phyloP scores from a whole-genome alignment of 441 rosid species.

The Viola pubescens region DNA sequence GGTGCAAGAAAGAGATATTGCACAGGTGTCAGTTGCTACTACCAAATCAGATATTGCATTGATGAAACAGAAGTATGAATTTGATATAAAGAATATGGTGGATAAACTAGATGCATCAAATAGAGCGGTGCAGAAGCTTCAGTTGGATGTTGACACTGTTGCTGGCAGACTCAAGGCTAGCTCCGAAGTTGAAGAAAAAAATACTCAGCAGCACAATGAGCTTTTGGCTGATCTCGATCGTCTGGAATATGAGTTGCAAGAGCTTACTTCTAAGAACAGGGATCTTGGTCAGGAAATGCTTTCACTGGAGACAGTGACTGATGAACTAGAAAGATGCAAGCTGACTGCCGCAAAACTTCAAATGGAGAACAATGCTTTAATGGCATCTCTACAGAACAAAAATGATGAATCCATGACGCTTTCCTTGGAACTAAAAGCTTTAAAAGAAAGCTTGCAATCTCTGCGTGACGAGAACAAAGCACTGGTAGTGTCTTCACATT shows the following conservation, averaged over 20 bases:
- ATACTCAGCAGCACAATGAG: conserved; percentile 39
- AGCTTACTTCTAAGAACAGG: conserved; percentile 46
- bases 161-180: conserved; percentile 42
- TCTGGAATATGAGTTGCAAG: conserved; percentile 52
- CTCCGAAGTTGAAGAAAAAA: conserved; percentile 51
- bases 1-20: conserved; percentile 43
- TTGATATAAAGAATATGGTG: conserved; percentile 34
- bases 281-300: conserved; percentile 53
- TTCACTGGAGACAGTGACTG: conserved; percentile 37
- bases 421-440: conserved; percentile 11
- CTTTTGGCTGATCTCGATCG: conserved; percentile 47
- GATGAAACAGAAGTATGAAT: conserved; percentile 53
- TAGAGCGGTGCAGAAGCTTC: conserved; percentile 51
- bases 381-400: conserved; percentile 43
- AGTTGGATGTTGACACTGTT: conserved; percentile 52
- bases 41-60: conserved; percentile 43
- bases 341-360: conserved; percentile 46
- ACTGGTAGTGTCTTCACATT: conserved; percentile 9
- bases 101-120: conserved; percentile 45
- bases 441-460: conserved; percentile 15
- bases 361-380: conserved; percentile 39
- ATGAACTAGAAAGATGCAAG: conserved; percentile 53
- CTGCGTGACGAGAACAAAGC: conserved; percentile 18
- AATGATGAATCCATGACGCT: conserved; percentile 33
- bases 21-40: conserved; percentile 29